Base-by-base conservation (phyloP, 2,329 filamentous ascomycete species). In the Monascus ruber region DNA sequence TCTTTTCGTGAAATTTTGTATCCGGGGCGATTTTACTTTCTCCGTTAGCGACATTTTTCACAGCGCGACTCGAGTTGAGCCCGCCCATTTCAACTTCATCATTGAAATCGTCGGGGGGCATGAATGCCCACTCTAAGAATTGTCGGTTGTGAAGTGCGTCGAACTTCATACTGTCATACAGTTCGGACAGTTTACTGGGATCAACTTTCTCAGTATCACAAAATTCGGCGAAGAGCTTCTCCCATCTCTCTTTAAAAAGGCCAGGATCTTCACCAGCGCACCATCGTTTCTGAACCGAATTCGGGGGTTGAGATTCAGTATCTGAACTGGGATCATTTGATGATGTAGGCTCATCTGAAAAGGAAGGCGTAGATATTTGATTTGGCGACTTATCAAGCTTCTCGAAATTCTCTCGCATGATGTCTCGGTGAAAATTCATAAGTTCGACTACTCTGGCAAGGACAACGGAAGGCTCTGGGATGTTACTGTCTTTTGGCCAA, bases 111-210 rank as follows among this genome's bases (percentile, higher is more conserved):
- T 78, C 80, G 28, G 85, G 81, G 1, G 91, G 91, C 10, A 87
- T 94, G 52, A 98, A 98, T 0, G 95, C 83, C 85, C 91, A 96
- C 61, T 98, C 91, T 4, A 98, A 69, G 54, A 98, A 98, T 46
- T 87, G 85, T 2, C 91, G 80, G 57, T 98, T 98, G 64, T 98
- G 93, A 9, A 98, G 72, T 1, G 91, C 91, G 60, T 98, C 91
- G 48, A 96, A 98, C 63, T 98, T 98, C 91, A 98, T 96, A 17
- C 89, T 96, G 61, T 98, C 91, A 60, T 98, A 98, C 2, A 98
- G 74, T 66, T 98, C 91, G 4, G 87, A 95, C 45, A 98, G 89
- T 68, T 98, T 98, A 71, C 88, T 94, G 11, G 93, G 93, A 61
- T 98, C 91, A 11, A 96, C 87, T 68, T 98, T 98, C 54, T 98